Evolutionary conservation across 2,329 filamentous ascomycete genomes (phyloP), one percentile per base, ranked within the genome.

Genomic region (Penicillium expansum): DNA sequence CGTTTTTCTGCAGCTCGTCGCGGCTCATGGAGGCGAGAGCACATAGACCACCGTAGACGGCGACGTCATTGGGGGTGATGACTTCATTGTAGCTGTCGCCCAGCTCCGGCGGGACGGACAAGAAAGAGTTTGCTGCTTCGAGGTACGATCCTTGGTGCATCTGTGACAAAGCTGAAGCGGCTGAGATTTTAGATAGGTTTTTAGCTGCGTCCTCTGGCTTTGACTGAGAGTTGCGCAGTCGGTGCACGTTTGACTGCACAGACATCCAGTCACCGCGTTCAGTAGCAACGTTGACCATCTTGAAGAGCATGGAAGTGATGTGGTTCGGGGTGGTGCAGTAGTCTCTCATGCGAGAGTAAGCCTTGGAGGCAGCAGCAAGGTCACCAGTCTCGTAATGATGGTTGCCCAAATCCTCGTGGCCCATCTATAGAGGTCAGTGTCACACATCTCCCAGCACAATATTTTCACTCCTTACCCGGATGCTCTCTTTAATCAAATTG

Each of bases 401-500:
- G 59, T 85, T 86, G 41, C 91, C 94, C 5, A 97, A 80, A 66
- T 97, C 94, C 73, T 97, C 92, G 67, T 97, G 90, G 43, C 91
- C 93, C 86, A 97, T 97, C 90, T 96, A 65, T 18, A 43, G 18
- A 39, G 48, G 52, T 62, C 29, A 66, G 57, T 56, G 56, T 24
- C 4, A 11, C 6, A 10, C 14, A 9, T 16, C 10, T 20, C 13
- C 5, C 11, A 7, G 3, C 32, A 20, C 1, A 16, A 18, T 37
- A 42, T 4, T n/a, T 11, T 1, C 7, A 18, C 2, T 32, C 7
- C 83, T 55, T 80, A 95, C 92, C 65, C 92, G 79, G 68, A 97
- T 96, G 77, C 92, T 97, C 77, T 99, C 94, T 72, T 97, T 96
- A 67, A 99, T 92, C 42, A 97, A 78, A 68, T 97, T 99, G 71